Base-by-base conservation (phyloP, 306 rosid genomes). In the Sicyos edulis region DNA sequence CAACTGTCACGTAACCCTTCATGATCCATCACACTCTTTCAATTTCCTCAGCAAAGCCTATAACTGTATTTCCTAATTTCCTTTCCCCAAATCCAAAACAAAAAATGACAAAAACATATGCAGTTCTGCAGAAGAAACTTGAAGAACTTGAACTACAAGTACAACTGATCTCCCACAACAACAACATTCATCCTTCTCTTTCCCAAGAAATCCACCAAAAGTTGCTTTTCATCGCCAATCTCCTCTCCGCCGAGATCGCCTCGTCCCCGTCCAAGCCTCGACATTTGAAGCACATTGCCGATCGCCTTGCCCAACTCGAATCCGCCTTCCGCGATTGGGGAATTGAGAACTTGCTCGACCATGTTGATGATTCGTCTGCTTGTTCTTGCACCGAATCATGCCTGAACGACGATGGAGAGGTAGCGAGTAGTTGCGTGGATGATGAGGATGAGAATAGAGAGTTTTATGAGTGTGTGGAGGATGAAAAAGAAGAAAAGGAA, bases 301-400 rank as follows among this genome's bases (percentile, higher is more conserved):
- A 15, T 10, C 40, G 76, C 50, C 68, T 73, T 15, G 2, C 67
- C 8, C 40, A 21, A 15, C 69, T 73, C 14, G 57, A 73, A 20
- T 19, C 76, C 21, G 29, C 11, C 10, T 56, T 40, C 14, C 4
- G 24, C 1, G 21, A 13, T 10, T 22, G 16, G 45, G 56, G 5
- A 17, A 7, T 2, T 7, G 55, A 37, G 6, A 3, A 29, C 20
- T 12, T 44, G 4, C 44, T 8, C 15, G 55, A 45, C 44, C 74
- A 53, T 16, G 54, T 26, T 6, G 54, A 40, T 16, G 55, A 59
- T 24, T 53, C 22, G 4, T 21, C 69, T 42, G 5, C 16, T 59
- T 73, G 76, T 8, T 73, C 47, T 0, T 73, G 76, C 32, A 73
- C 76, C 7, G 69, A 73, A 44, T 73, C 76, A 1, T 73, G 76